Evolutionary conservation across 768 basidiomycete species (phyloP).

Genomic region (Lyophyllum semitale): DNA sequence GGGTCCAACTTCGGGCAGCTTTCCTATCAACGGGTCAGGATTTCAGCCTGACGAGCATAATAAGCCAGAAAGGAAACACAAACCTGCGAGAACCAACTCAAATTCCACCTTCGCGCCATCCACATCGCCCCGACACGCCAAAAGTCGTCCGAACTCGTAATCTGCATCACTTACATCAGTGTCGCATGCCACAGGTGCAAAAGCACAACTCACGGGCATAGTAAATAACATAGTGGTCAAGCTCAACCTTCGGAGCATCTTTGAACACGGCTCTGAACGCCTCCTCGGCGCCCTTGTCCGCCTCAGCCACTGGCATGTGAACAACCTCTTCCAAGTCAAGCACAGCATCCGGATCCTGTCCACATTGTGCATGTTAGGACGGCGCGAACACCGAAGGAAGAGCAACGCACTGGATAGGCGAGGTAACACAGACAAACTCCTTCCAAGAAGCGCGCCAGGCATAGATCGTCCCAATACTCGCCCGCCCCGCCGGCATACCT

Average conservation of each 20-base stretch:
- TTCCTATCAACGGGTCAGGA: conserved; percentile 39
- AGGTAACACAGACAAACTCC: conserved; percentile 84
- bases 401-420: conserved; percentile 76
- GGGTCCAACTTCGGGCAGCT: conserved; percentile 66
- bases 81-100: conserved; percentile 80
- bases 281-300: conserved; percentile 50
- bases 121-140: conserved; percentile 67
- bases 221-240: conserved; percentile 91
- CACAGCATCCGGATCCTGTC: conserved; percentile 70
- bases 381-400: neutral
- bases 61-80: conserved; percentile 10
- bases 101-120: conserved; percentile 68
- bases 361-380: neutral
- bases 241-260: conserved; percentile 69
- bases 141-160: conserved; percentile 83
- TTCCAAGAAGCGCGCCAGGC: conserved; percentile 78
- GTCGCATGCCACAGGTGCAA: neutral
- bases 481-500: conserved; percentile 40
- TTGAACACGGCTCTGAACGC: conserved; percentile 71
- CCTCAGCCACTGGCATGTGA: conserved; percentile 47
- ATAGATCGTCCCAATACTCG: conserved; percentile 87
- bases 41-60: neutral
- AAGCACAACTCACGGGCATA: conserved; percentile 68
- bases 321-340: conserved; percentile 36
- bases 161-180: conserved; percentile 50